Evolutionary conservation across 192 early-diverging fungal genomes (phyloP), one percentile per base, ranked within the genome.

Genomic region (Spizellomyces sp.): DNA sequence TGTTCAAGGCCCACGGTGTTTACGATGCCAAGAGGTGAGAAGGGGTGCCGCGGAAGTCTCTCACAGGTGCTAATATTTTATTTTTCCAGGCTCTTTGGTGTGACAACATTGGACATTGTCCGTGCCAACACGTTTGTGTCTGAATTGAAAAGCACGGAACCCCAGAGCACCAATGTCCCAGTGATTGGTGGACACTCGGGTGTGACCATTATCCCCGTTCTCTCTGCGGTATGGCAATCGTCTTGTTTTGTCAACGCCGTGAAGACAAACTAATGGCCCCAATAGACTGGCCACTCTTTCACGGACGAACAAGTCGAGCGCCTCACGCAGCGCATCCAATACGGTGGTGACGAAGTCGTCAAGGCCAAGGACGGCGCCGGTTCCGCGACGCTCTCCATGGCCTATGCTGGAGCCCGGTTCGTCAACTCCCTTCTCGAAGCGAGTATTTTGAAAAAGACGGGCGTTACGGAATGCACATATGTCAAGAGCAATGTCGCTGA

Each of bases 131-230:
- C 83, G 52, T 89, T 89, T 63, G 86, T 89, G 41, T 60, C 67
- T 47, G 77, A 80, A 48, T 9, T 81, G 45, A 86, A 86, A 69
- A 68, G 71, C 44, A 69, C 65, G 22, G 75, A 75, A 58, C 76
- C 85, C 46, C 27, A 64, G 44, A 78, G 65, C 62, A 83, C 81
- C 66, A 63, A 74, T 42, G 79, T 89, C 7, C 59, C 76, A 17
- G 87, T 89, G 43, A 82, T 89, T 73, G 87, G 87, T 61, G 87
- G 87, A n/a, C 87, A 89, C 84, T 89, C 87, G 77, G 87, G 87
- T 43, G 81, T 79, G 44, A 89, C 87, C 73, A 89, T 89, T 66
- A 74, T 89, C 57, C 87, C 87, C 66, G 69, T 89, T 61, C 79
- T 89, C 46, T 86, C 86, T 47, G 68, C 56, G 7, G 80, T 87